Evolutionary conservation across 2,329 filamentous ascomycete species (phyloP).

Genomic region (Diaporthe batatas): DNA sequence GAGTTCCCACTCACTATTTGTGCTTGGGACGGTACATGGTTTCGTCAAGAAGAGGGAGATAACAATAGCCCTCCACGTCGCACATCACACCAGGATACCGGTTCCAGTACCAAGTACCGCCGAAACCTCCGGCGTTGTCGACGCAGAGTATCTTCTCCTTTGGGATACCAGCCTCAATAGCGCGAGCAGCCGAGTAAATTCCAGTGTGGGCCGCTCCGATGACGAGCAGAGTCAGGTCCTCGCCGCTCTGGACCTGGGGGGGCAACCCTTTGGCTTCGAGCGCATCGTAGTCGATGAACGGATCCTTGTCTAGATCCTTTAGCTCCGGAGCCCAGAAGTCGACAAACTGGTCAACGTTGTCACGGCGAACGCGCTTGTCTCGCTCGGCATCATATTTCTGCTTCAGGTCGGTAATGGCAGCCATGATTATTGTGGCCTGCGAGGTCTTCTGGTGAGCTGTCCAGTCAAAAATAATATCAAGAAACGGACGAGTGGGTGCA

Average conservation of each 20-base stretch:
- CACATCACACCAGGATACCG: slow-evolving; percentile 55
- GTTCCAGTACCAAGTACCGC: slow-evolving; percentile 50
- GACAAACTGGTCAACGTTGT: not conserved
- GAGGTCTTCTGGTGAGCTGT: not conserved
- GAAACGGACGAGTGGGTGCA: too few species aligned
- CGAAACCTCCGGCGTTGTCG: slow-evolving; percentile 22
- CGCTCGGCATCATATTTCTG: slow-evolving; percentile 10
- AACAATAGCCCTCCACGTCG: slow-evolving; percentile 45
- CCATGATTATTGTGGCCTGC: not conserved
- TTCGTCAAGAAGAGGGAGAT: slow-evolving; percentile 36
- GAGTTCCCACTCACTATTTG: slow-evolving; percentile 45
- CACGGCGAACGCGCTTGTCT: slow-evolving; percentile 1
- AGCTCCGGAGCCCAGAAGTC: slow-evolving; percentile 15
- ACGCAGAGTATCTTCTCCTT: not conserved
- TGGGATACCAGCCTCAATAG: slow-evolving; percentile 11
- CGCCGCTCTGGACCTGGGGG: not conserved
- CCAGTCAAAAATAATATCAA: too few species aligned
- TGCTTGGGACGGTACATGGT: slow-evolving; percentile 8
- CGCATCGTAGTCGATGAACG: slow-evolving; percentile 16
- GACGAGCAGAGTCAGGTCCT: not conserved
- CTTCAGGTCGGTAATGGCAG: not conserved
- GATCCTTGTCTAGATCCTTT: not conserved
- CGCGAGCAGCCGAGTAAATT: not conserved
- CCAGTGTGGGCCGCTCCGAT: slow-evolving; percentile 1
- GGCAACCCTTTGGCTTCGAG: not conserved